These are phyloP conservation scores for Pestalotiopsis sp. DNA, from an alignment of 2,329 filamentous ascomycete genomes.

Conservation along the genomic window DNA sequence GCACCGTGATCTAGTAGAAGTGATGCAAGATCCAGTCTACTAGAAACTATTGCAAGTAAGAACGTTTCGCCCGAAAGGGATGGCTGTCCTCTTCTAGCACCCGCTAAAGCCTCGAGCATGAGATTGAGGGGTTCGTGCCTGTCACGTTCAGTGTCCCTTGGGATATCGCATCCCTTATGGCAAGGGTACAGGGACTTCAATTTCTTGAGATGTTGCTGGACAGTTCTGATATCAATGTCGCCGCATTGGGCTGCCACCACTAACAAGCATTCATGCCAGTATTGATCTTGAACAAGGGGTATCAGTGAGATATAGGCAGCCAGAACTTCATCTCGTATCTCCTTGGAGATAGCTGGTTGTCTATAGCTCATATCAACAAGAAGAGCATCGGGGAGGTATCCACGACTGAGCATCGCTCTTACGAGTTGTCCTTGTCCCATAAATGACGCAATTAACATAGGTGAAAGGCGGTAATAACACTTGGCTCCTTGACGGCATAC, in stretches of 20 bases:
- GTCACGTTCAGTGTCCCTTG: too few species aligned
- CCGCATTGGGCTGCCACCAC: neutral
- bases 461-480: neutral
- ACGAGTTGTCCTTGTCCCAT: neutral
- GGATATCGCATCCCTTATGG: neutral
- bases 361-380: neutral
- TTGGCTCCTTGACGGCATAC: too few species aligned
- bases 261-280: neutral
- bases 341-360: neutral
- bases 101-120: too few species aligned
- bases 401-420: neutral
- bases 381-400: neutral
- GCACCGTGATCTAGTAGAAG: neutral
- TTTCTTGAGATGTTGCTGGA: neutral
- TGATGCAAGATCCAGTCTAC: neutral
- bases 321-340: neutral
- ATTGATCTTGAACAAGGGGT: neutral
- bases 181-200: neutral
- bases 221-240: too few species aligned
- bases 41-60: neutral
- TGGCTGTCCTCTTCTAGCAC: neutral
- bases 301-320: neutral
- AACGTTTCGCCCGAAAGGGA: neutral
- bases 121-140: too few species aligned
- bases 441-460: neutral